Evolutionary conservation across 2,329 filamentous ascomycete genomes (phyloP).

Genomic region (Huntiella savannae): DNA sequence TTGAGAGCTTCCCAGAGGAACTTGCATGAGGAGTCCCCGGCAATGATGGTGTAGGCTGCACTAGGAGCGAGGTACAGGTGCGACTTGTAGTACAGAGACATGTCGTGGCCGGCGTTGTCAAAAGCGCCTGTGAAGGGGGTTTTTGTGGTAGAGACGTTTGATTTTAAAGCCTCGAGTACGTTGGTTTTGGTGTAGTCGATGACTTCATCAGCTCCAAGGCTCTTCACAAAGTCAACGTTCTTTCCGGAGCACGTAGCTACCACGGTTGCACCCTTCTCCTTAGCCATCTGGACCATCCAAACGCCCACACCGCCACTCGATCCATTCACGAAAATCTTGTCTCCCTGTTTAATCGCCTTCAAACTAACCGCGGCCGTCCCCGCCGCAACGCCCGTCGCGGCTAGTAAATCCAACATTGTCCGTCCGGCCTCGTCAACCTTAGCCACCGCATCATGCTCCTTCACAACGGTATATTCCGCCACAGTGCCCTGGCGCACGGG

Average conservation of each 20-base stretch:
- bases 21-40: conserved; percentile 19
- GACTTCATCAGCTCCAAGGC: conserved; percentile 44
- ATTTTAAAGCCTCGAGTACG: conserved; percentile 27
- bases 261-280: conserved; percentile 40
- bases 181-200: conserved; percentile 38
- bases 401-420: conserved; percentile 28
- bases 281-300: conserved; percentile 45
- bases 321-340: conserved; percentile 45
- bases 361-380: conserved; percentile 12
- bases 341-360: conserved; percentile 20
- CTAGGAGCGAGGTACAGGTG: conserved; percentile 29
- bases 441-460: conserved; percentile 13
- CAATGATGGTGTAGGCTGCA: conserved; percentile 33
- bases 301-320: conserved; percentile 44
- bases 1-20: conserved; percentile 14
- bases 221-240: conserved; percentile 37
- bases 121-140: conserved; percentile 30
- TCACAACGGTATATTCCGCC: conserved; percentile 23
- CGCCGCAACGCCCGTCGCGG: conserved; percentile 27
- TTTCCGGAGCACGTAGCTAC: conserved; percentile 38
- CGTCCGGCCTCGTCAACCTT: conserved; percentile 9
- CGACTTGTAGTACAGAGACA: conserved; percentile 32
- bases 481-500: conserved; percentile 22
- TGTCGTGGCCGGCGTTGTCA: conserved; percentile 39
- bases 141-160: conserved; percentile 20